Base-by-base conservation (phyloP, 768 basidiomycete species). In the Serendipita vermifera region DNA sequence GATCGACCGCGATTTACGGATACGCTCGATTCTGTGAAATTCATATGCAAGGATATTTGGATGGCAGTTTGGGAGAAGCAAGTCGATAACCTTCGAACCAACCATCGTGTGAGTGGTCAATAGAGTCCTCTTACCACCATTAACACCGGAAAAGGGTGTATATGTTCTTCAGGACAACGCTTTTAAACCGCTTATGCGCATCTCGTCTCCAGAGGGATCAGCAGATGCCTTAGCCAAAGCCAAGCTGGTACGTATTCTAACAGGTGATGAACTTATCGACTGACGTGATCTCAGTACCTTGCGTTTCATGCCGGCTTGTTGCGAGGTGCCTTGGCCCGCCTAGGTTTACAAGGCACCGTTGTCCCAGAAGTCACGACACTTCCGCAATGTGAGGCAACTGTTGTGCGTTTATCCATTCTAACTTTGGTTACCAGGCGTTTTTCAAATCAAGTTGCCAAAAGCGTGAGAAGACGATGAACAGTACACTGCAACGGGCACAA, bases 31-130 rank as follows among this genome's bases (percentile, higher is more conserved):
- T 82, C 79, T 7, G 82, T 97, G 71, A 96, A 97, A 68, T 96
- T 96, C 64, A 77, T 97, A 57, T 97, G 92, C 72, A 97, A 97
- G 65, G 92, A 97, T 57, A 71, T 97, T n/a, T 97, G 92, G 88
- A 73, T 80, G 0, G 80, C 83, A 20, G 85, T 85, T 56, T 96
- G 88, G 83, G 87, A 91, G 54, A 93, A 93, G 65, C 93, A 94
- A 66, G 88, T 96, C 1, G 92, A 96, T 64, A 97, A 97, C 67
- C 71, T 97, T 57, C 79, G 92, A 40, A 97, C 92, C 14, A 97
- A 97, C 66, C 93, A 94, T 67, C 75, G 92, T 48, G 91, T 91
- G 64, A 36, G 80, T 71, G 22, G 15, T 20, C 17, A n/a, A 27
- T 17, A 5, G 32, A 17, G 29, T 22, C 22, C 39, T 31, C 1